Percentiles rank a stretch among this genome's conserved stretches.
phyloP scores from a whole-genome alignment of 148 eudicot genomes.

The Spergularia marina region DNA sequence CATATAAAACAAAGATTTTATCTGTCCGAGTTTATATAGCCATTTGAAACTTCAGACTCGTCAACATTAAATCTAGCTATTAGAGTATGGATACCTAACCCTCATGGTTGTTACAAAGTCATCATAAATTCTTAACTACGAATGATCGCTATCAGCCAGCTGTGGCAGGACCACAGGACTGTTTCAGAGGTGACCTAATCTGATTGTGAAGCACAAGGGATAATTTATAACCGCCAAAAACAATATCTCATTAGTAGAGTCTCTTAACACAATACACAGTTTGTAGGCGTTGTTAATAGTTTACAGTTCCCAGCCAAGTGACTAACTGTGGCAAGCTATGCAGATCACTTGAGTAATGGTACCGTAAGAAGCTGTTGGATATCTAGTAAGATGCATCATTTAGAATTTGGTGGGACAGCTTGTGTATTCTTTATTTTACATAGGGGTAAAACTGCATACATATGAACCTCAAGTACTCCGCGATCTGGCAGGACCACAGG shows the following conservation, averaged over 20 bases:
- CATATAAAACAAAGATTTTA: neutral
- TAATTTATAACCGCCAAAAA: neutral
- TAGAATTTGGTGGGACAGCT: no score
- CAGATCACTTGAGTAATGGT: constrained; percentile 1
- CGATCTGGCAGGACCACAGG: no score
- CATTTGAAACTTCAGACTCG: neutral
- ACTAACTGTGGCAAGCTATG: neutral
- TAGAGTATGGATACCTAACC: neutral
- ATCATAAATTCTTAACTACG: neutral
- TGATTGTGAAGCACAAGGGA: neutral
- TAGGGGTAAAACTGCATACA: no score
- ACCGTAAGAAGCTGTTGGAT: neutral
- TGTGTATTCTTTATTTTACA: no score
- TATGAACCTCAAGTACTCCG: no score
- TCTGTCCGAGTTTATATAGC: constrained; percentile 1
- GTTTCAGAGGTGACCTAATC: neutral
- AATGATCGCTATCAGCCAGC: neutral
- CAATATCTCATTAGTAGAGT: neutral
- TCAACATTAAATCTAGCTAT: neutral
- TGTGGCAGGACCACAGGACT: neutral
- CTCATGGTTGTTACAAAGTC: neutral
- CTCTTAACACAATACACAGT: no score
- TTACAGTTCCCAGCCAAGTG: neutral
- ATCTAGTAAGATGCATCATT: neutral
- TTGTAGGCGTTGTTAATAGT: neutral